phyloP scores from a whole-genome alignment of 2,329 filamentous ascomycete genomes.

The Hysterium pulicare region DNA sequence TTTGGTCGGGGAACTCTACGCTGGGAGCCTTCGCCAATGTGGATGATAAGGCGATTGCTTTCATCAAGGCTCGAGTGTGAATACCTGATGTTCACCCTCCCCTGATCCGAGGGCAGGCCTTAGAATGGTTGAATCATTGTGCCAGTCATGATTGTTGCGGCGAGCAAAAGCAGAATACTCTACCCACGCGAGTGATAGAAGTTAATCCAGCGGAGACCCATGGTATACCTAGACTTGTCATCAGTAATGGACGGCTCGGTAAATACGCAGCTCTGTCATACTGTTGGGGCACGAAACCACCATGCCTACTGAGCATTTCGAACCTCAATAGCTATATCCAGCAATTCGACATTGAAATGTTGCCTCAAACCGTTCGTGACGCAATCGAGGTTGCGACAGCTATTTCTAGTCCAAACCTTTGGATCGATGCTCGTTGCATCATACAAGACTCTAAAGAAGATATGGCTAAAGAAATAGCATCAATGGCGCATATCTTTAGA shows the following conservation, averaged over 20 bases:
- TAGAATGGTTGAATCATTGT: not conserved
- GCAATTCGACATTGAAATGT: not conserved
- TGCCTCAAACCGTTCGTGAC: conserved; percentile 1
- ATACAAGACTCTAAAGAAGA: conserved; percentile 7
- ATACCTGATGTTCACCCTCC: no score
- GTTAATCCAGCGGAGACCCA: not conserved
- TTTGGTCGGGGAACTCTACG: no score
- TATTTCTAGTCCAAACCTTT: conserved; percentile 7
- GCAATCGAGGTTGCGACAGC: conserved; percentile 4
- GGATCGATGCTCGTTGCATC: conserved; percentile 12
- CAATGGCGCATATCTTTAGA: not conserved
- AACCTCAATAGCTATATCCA: not conserved
- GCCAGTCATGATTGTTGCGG: not conserved
- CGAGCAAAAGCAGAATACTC: not conserved
- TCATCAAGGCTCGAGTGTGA: no score
- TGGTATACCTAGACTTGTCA: not conserved
- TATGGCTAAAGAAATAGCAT: not conserved
- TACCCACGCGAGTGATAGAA: not conserved
- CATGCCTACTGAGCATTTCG: not conserved
- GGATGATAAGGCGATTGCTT: no score
- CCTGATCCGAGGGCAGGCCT: no score
- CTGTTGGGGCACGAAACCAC: not conserved
- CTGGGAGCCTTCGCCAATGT: no score
- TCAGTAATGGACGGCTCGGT: not conserved
- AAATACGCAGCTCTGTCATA: not conserved